Evolutionary conservation across 331 rosid genomes (phyloP).

Genomic region (Malus hybrid): DNA sequence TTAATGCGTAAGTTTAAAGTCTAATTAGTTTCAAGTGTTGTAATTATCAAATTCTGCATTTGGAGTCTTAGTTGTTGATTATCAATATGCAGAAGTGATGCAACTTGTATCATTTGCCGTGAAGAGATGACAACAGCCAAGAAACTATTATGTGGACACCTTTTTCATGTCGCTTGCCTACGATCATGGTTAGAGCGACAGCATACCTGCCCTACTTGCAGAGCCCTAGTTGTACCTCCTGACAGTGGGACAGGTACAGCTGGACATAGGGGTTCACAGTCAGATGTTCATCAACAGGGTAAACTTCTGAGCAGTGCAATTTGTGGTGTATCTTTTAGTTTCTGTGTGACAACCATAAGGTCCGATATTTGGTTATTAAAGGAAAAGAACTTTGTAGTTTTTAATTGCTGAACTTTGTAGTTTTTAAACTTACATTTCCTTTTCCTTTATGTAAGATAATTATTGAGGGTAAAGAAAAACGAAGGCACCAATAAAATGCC

Average conservation of each 20-base stretch:
- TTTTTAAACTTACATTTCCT: not conserved
- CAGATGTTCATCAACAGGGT: slow-evolving; percentile 68
- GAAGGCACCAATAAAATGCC: not conserved
- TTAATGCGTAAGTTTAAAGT: slow-evolving; percentile 62
- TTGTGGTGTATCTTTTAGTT: not conserved
- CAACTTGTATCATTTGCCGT: slow-evolving; percentile 98
- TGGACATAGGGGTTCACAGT: slow-evolving; percentile 58
- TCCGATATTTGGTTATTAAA: not conserved
- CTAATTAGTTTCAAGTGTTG: not conserved
- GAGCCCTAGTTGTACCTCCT: slow-evolving; percentile 92
- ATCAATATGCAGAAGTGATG: slow-evolving; percentile 73
- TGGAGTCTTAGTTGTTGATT: slow-evolving; percentile 1
- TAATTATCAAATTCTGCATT: slow-evolving; percentile 10
- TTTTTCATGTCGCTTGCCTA: slow-evolving; percentile 91
- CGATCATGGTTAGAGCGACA: slow-evolving; percentile 99
- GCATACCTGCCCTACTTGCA: slow-evolving; percentile 97
- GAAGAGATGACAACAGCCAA: slow-evolving; percentile 98
- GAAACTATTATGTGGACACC: slow-evolving; percentile 93
- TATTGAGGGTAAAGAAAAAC: not conserved
- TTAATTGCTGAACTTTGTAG: not conserved
- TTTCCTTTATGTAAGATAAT: not conserved
- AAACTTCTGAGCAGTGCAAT: slow-evolving; percentile 8
- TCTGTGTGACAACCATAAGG: not conserved
- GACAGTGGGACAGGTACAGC: slow-evolving; percentile 58
- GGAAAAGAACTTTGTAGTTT: not conserved